A percentile compares a stretch with the other conserved stretches of the same genome.
phyloP scores from a whole-genome alignment of 345 rosid genomes.

The Rubroshorea leprosula region DNA sequence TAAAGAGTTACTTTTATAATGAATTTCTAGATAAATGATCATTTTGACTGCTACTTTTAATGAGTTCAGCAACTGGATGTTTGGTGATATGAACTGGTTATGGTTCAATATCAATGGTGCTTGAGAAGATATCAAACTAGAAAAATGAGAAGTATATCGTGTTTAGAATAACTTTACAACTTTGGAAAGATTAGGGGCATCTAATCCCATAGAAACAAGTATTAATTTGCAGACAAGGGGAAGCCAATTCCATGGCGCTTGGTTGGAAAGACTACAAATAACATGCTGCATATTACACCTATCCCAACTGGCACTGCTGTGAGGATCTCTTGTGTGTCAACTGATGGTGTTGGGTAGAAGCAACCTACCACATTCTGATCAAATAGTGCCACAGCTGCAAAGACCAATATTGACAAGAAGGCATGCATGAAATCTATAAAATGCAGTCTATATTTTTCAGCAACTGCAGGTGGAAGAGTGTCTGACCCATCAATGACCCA shows the following conservation, averaged over 20 bases:
- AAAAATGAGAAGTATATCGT: neutral
- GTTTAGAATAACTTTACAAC: neutral
- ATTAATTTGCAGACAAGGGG: constrained; percentile 46
- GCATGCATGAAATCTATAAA: constrained; percentile 79
- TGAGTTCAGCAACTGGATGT: neutral
- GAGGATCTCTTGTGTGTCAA: constrained; percentile 57
- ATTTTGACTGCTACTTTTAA: neutral
- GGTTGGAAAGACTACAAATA: constrained; percentile 78
- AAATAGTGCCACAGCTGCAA: constrained; percentile 65
- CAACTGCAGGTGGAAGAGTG: constrained; percentile 47
- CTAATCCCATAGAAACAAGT: neutral
- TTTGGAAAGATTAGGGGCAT: neutral
- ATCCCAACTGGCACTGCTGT: constrained; percentile 75
- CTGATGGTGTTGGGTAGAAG: constrained; percentile 73
- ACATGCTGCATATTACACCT: constrained; percentile 68
- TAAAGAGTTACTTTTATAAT: no score
- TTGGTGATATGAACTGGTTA: no score
- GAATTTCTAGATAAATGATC: neutral
- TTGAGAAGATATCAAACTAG: neutral
- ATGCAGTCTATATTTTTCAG: constrained; percentile 40
- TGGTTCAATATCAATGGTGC: no score
- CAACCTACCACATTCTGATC: constrained; percentile 68
- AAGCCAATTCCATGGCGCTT: constrained; percentile 90
- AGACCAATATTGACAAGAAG: constrained; percentile 68
- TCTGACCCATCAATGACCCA: constrained; percentile 85